Conservation (phyloP, 2,329 filamentous ascomycete genomes). For the Calcarisporium arbuscula region DNA sequence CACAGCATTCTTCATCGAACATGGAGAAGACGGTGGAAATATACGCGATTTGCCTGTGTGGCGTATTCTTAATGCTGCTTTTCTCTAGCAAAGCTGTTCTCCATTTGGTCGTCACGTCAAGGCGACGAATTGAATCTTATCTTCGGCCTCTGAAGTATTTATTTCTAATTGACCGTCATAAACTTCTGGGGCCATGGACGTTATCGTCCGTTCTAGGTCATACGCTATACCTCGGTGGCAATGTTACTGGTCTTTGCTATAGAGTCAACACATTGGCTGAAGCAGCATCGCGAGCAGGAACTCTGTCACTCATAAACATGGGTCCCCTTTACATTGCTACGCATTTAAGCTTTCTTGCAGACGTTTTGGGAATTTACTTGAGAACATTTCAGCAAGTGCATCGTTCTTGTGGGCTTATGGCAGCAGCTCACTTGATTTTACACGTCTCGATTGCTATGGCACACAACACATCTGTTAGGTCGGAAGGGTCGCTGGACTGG, state of each 20-base stretch:
- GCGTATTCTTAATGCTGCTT: not conserved
- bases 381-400: not conserved
- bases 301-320: not conserved
- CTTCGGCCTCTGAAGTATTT: not conserved
- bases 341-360: not conserved
- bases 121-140: not conserved
- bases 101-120: not conserved
- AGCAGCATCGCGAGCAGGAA: not conserved
- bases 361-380: not conserved
- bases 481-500: not conserved
- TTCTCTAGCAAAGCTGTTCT: not conserved
- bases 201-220: not conserved
- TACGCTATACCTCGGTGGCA: not conserved
- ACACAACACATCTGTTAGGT: not conserved
- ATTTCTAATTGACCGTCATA: not conserved
- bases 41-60: not conserved
- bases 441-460: not conserved
- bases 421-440: not conserved
- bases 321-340: not conserved
- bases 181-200: constrained; percentile 1
- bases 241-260: not conserved
- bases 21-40: not conserved
- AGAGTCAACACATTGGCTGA: not conserved
- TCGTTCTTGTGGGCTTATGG: not conserved
- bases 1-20: not conserved